Base-by-base conservation (phyloP, 2,329 filamentous ascomycete species). In the Aaosphaeria pasadenensis region DNA sequence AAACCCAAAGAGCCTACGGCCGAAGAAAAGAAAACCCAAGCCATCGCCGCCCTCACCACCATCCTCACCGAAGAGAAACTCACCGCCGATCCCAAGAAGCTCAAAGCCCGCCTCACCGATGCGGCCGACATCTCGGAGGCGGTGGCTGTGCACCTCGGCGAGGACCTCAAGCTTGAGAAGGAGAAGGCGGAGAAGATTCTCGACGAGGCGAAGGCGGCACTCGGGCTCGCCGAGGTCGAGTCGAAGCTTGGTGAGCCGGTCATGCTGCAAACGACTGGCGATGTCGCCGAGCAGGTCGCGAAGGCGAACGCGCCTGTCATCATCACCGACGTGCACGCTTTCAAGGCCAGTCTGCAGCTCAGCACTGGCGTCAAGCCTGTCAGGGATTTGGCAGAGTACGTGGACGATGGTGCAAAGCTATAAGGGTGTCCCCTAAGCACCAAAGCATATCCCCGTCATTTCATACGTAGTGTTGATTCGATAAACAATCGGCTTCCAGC, bases 391-490 rank as follows among this genome's bases (percentile, higher is more conserved):
- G 86, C 79, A 52, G 88, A 91, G 62, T 97, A 92, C 70, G 88
- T 96, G 67, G 92, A 96, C 50, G 77, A 86, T 50, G 89, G 89
- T 54, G 74, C 88, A 11, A 96, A 96, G 75, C 78, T 96, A 48
- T 92, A 69, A 36, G 17, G 17, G 17, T 24, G 17, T 24, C 17
- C 17, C 17, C 17, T 24, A 24, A 24, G 17, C 17, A 24, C 17
- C 17, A 24, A 24, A 24, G 17, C 17, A 24, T 24, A 24, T 24
- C 17, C 17, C 17, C 17, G 17, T 24, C 17, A 24, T 24, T 24
- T 24, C 17, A 24, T 24, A 24, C 17, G 17, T 24, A 24, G 17
- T 24, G 17, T 24, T 24, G 17, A 24, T 24, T 24, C 17, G 17
- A 24, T 24, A 24, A 24, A 24, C 17, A 24, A 24, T 24, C 17